A percentile compares a stretch with the other conserved stretches of the same genome.
These are phyloP conservation scores for Hanseniaspora nectarophila DNA, from an alignment of 805 yeast species.

Conservation along the genomic window DNA sequence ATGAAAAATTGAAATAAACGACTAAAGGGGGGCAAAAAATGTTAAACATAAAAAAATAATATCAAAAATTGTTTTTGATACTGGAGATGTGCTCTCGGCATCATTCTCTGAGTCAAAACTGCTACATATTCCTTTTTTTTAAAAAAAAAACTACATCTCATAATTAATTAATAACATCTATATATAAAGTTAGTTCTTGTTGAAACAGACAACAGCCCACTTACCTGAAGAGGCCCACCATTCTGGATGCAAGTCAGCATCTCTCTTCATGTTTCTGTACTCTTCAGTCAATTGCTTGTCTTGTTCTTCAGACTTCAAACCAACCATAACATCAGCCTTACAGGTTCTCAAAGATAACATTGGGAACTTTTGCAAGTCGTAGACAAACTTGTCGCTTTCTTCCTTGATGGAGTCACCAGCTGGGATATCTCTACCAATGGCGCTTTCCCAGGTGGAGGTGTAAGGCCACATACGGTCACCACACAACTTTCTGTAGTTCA, in stretches of 20 bases:
- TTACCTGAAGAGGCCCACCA: constrained; percentile 84
- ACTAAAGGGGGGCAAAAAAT: too few relatives aligned
- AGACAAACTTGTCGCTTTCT: constrained; percentile 1
- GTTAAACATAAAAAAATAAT: too few relatives aligned
- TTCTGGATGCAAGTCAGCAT: constrained; percentile 52
- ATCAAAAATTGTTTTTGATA: too few relatives aligned
- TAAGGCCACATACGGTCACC: constrained; percentile 85
- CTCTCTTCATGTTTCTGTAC: constrained; percentile 44
- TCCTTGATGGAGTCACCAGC: constrained; percentile 33
- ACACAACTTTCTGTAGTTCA: constrained; percentile 86
- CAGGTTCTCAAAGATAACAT: constrained; percentile 77
- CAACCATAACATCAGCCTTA: constrained; percentile 92
- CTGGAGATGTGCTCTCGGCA: too few relatives aligned
- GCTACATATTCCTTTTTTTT: not conserved
- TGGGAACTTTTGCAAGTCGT: constrained; percentile 40
- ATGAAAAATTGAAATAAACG: too few relatives aligned
- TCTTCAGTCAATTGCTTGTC: constrained; percentile 44
- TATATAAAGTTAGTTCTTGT: not conserved
- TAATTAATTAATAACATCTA: not conserved
- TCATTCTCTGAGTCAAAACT: too few relatives aligned
- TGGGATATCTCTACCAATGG: constrained; percentile 42
- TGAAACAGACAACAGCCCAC: constrained; percentile 76
- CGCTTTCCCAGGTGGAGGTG: constrained; percentile 58
- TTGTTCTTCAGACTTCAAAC: constrained; percentile 51
- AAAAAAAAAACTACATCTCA: not conserved